These are phyloP conservation scores for Striga asiatica DNA, from an alignment of 257 asterid species.

Conservation along the genomic window DNA sequence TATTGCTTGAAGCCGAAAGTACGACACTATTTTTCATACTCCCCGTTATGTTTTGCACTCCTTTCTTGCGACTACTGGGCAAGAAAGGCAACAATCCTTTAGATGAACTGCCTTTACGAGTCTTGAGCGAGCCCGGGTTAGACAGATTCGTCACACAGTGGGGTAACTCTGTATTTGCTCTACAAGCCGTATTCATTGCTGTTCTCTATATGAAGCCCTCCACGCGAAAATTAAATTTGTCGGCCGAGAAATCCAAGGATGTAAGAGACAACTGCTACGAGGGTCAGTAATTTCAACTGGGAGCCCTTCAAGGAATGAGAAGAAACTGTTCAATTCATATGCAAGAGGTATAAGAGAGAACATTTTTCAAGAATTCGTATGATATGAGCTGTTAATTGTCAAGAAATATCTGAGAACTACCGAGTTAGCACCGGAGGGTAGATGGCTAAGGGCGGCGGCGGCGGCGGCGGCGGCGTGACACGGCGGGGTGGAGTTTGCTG, in stretches of 20 bases:
- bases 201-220: too few relatives aligned
- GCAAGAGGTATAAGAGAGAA: neutral
- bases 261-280: neutral
- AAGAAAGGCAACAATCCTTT: slow-evolving; percentile 18
- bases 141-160: slow-evolving; percentile 14
- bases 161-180: slow-evolving; percentile 23
- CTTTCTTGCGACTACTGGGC: slow-evolving; percentile 15
- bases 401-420: neutral
- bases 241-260: neutral
- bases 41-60: slow-evolving; percentile 12
- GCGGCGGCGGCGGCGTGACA: neutral
- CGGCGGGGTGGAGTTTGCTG: neutral
- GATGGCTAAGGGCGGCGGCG: neutral
- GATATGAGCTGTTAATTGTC: neutral
- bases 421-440: neutral
- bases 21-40: slow-evolving; percentile 13
- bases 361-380: neutral
- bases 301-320: slow-evolving; percentile 17
- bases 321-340: neutral
- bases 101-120: neutral
- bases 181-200: slow-evolving; percentile 27
- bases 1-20: slow-evolving; percentile 24
- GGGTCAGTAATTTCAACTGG: too few relatives aligned
- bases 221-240: too few relatives aligned
- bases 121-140: slow-evolving; percentile 7